These are phyloP conservation scores for Poteriospumella lacustris DNA, from an alignment of 108 stramenopile species.

Conservation along the genomic window DNA sequence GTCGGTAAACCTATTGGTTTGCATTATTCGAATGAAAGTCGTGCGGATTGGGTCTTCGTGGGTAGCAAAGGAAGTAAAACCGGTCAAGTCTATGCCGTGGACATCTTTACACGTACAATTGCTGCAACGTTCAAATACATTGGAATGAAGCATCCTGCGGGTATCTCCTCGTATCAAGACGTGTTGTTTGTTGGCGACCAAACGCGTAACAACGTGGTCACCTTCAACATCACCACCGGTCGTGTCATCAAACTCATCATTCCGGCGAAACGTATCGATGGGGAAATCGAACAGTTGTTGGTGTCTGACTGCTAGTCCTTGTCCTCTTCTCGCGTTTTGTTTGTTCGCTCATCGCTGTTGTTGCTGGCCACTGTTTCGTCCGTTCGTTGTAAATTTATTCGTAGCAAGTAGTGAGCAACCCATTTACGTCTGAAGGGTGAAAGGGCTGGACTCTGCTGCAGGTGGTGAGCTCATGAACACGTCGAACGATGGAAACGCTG, in stretches of 20 bases:
- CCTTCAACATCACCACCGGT: conserved; percentile 1
- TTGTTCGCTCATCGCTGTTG: too few relatives aligned
- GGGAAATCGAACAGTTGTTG: not conserved
- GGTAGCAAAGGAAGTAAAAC: not conserved
- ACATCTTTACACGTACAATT: not conserved
- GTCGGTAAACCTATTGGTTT: not conserved
- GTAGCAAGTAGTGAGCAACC: too few relatives aligned
- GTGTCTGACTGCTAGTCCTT: not conserved
- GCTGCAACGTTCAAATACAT: not conserved
- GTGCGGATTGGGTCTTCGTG: not conserved
- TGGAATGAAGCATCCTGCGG: not conserved
- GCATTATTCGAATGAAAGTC: not conserved
- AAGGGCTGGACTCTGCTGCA: too few relatives aligned
- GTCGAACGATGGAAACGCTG: not conserved
- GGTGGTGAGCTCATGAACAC: not conserved
- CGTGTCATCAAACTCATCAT: not conserved
- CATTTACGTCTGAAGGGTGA: too few relatives aligned
- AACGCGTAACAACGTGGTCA: not conserved
- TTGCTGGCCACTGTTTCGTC: too few relatives aligned
- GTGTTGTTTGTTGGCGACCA: conserved; percentile 1
- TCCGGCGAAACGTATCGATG: not conserved
- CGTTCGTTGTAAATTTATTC: too few relatives aligned
- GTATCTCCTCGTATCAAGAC: not conserved
- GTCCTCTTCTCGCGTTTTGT: too few relatives aligned
- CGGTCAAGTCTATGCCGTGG: not conserved